Percentiles rank a stretch among this genome's conserved stretches.
These are phyloP conservation scores for Amanita rubescens DNA, from an alignment of 768 basidiomycete species.

Conservation along the genomic window DNA sequence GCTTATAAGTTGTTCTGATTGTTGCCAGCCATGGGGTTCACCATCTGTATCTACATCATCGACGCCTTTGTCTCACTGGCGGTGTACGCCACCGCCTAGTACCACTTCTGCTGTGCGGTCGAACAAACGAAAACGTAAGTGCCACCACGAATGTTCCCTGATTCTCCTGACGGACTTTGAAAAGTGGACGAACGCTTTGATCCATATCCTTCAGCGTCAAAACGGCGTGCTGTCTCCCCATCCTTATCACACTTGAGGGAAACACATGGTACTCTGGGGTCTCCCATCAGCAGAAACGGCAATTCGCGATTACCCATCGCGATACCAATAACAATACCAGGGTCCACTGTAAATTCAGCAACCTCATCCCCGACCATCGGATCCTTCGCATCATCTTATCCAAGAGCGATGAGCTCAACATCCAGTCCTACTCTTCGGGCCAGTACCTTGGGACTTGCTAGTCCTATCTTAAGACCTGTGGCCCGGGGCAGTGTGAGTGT, in stretches of 20 bases:
- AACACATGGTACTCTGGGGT: constrained; percentile 39
- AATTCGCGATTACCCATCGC: constrained; percentile 52
- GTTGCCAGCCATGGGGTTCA: constrained; percentile 47
- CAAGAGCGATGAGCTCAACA: constrained; percentile 47
- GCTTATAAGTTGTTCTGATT: constrained; percentile 10
- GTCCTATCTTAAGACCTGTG: constrained; percentile 69
- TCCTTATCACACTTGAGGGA: constrained; percentile 65
- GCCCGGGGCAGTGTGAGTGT: constrained; percentile 30
- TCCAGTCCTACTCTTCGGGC: constrained; percentile 73
- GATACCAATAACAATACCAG: constrained; percentile 58
- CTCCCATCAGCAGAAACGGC: constrained; percentile 41
- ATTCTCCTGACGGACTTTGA: constrained; percentile 6
- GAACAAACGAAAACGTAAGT: constrained; percentile 74
- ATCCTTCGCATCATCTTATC: constrained; percentile 38
- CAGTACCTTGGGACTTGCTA: constrained; percentile 55
- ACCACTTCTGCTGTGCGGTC: constrained; percentile 69
- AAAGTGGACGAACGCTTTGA: constrained; percentile 81
- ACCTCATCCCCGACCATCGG: constrained; percentile 69
- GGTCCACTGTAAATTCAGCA: constrained; percentile 50
- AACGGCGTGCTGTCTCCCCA: constrained; percentile 79
- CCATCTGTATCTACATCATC: constrained; percentile 47
- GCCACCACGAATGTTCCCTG: constrained; percentile 1
- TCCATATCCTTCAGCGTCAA: constrained; percentile 70
- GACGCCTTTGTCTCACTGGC: constrained; percentile 57
- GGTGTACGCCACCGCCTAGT: constrained; percentile 77